Evolutionary conservation across 2,329 filamentous ascomycete genomes (phyloP), one percentile per base, ranked within the genome.

Genomic region (Hypoxylon sp.): DNA sequence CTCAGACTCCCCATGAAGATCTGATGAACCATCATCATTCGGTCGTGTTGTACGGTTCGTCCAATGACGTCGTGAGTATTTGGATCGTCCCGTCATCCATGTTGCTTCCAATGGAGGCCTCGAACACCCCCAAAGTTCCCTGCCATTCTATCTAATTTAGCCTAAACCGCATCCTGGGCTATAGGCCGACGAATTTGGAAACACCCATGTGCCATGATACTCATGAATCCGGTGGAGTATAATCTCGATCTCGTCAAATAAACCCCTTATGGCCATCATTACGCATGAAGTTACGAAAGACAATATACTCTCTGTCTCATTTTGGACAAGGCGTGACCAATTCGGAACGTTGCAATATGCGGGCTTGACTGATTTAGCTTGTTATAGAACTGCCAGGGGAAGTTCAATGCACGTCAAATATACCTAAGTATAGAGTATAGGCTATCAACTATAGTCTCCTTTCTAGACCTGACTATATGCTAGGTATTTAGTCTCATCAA

Each of bases 21-120:
- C 61, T 25, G 49, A 55, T 44, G 66, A 64, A 62, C 50, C 51
- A 64, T 46, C 22, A 35, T 59, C 50, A 48, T 60, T 53, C 54
- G 55, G 37, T 25, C 31, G 42, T 35, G 55, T 13, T 30, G 2
- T 42, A 42, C 7, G 20, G n/a, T 33, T 64, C 53, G 27, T 61
- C 69, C 69, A 69, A 69, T 71, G 62, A 69, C 58, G 69, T 64
- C 60, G 48, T 48, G 3, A 11, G 30, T 59, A 61, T 66, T 66
- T 61, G 20, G 53, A 64, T 66, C 59, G 59, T 53, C 61, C 48
- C 35, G 42, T 60, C 53, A 7, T 49, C 49, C 35, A 55, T n/a
- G 66, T 69, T 40, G 46, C 56, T 64, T 64, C 40, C 37, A 25
- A 56, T 64, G 65, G 66, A 64, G 51, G 60, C 62, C 60, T 71